Base-by-base conservation (phyloP, 2,329 filamentous ascomycete genomes). In the Lachnellula hyalina region DNA sequence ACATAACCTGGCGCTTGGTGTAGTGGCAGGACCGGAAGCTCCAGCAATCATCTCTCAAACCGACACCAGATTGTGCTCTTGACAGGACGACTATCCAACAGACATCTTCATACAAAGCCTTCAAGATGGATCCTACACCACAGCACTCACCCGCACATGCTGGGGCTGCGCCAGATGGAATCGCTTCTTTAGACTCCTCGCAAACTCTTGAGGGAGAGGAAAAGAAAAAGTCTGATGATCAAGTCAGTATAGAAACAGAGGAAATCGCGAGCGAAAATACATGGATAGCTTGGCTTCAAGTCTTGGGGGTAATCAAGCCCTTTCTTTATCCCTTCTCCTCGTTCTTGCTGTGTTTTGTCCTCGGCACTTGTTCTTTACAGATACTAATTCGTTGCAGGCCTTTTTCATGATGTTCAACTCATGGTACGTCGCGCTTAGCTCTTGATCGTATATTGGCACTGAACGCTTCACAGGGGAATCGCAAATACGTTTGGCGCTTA, bases 241-340 rank as follows among this genome's bases (percentile, higher is more conserved):
- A 25, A 44, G n/a, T 44, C 5, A 44, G 17, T 14, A 6, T 21
- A 44, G 11, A 23, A 8, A 21, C 41, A 23, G 17, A 44, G 19
- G 41, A 44, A 23, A 5, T 12, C 5, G 6, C 25, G 15, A 59
- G 48, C 19, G 54, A 52, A 14, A 52, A 42, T 44, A 44, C 41
- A n/a, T n/a, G 53, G 0, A 41, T 47, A 34, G 81, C 81, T n/a
- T 83, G 80, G 80, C 68, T 74, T 0, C 81, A 83, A 62, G 78
- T 79, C 3, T 71, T 74, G 2, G 71, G 80, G 11, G 28, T 32
- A 32, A 32, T 32, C 8, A 32, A 32, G 9, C 28, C 28, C 28
- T 11, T 32, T 32, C 28, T 11, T 11, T 32, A 8, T 32, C 7
- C 2, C 8, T 8, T 4, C 8, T 11, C 28, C 28, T 32, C 28